Conservation (phyloP, 768 basidiomycete species). For the Leccinum boreale region DNA sequence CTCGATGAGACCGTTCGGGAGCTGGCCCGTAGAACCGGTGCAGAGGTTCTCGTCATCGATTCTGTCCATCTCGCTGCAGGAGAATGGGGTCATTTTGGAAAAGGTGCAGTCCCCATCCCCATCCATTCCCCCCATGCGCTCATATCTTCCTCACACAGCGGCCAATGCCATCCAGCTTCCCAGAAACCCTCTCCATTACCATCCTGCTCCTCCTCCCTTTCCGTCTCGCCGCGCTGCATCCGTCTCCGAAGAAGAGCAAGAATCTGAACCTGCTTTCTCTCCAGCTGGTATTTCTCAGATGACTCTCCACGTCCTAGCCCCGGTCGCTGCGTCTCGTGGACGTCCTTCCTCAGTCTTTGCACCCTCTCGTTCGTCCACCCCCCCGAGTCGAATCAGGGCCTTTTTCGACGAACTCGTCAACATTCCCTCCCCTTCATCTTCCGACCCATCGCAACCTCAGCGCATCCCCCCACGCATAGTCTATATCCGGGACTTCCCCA, state of each 20-base stretch:
- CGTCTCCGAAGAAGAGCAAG: slow-evolving; percentile 41
- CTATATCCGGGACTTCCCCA: slow-evolving; percentile 80
- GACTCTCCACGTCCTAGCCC: slow-evolving; percentile 45
- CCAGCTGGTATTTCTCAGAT: slow-evolving; percentile 36
- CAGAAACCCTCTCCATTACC: slow-evolving; percentile 74
- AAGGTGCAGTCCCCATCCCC: slow-evolving; percentile 43
- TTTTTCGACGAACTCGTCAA: slow-evolving; percentile 83
- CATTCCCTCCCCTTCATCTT: slow-evolving; percentile 36
- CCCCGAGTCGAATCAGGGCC: slow-evolving; percentile 56
- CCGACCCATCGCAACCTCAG: slow-evolving; percentile 26
- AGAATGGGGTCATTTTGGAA: slow-evolving; percentile 83
- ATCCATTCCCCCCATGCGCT: slow-evolving; percentile 1
- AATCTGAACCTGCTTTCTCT: slow-evolving; percentile 46
- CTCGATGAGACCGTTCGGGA: slow-evolving; percentile 77
- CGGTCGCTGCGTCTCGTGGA: slow-evolving; percentile 33
- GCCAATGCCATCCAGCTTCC: slow-evolving; percentile 66
- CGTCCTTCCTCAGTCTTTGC: slow-evolving; percentile 33
- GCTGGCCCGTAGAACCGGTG: slow-evolving; percentile 65
- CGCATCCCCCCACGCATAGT: slow-evolving; percentile 62
- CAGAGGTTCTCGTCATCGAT: slow-evolving; percentile 85
- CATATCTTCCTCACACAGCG: slow-evolving; percentile 40
- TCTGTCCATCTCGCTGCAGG: slow-evolving; percentile 81
- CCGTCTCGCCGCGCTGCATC: slow-evolving; percentile 26
- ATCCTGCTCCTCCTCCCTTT: slow-evolving; percentile 28
- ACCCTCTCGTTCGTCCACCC: slow-evolving; percentile 39